Evolutionary conservation across 148 eudicot genomes (phyloP).

Genomic region (Diospyros lotus): DNA sequence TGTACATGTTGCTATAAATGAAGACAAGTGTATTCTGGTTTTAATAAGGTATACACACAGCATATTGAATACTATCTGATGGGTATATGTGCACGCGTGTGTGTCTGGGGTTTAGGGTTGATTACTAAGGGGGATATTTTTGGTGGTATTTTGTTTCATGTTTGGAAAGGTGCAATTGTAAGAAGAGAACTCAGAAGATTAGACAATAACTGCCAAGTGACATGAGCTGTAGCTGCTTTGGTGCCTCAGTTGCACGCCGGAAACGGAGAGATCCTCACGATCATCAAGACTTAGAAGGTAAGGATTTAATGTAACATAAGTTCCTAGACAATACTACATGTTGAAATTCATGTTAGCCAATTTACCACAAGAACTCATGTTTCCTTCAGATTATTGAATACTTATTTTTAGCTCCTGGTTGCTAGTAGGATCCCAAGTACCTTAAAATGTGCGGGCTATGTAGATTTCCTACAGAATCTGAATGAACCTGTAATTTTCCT

Average conservation of each 20-base stretch:
- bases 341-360: not conserved
- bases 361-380: conserved; percentile 3
- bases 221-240: conserved; percentile 55
- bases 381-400: not conserved
- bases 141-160: conserved; percentile 1
- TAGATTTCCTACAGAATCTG: not conserved
- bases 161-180: not conserved
- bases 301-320: conserved; percentile 4
- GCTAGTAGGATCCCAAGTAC: not conserved
- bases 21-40: too few species aligned
- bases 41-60: not conserved
- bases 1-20: too few species aligned
- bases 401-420: not conserved
- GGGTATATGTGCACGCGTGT: not conserved
- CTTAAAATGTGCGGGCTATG: not conserved
- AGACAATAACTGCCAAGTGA: conserved; percentile 14
- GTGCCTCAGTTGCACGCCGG: conserved; percentile 23
- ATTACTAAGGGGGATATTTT: not conserved
- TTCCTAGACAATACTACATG: not conserved
- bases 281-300: conserved; percentile 42
- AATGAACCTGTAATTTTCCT: not conserved
- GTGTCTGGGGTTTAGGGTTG: not conserved
- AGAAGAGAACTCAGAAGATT: conserved; percentile 1
- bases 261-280: conserved; percentile 14
- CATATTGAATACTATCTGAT: not conserved